phyloP scores from a whole-genome alignment of 1,284 basidiomycete genomes.

The Pholiota adiposa region DNA sequence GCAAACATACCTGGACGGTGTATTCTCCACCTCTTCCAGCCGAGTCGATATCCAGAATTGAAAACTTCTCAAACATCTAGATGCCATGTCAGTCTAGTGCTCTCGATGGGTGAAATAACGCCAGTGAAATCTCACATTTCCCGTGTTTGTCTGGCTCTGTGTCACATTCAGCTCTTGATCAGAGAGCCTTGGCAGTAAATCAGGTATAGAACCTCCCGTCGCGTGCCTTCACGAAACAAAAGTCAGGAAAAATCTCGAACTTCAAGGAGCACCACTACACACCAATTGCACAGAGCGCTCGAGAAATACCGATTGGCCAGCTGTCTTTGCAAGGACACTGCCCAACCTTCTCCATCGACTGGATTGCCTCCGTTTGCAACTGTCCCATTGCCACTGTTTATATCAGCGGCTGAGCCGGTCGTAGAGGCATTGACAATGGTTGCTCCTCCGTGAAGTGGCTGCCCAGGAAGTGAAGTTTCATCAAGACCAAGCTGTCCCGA shows the following conservation, averaged over 20 bases:
- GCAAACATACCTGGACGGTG: slow-evolving; percentile 61
- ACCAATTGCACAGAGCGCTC: slow-evolving; percentile 90
- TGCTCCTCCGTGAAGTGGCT: slow-evolving; percentile 53
- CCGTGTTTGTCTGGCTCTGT: slow-evolving; percentile 66
- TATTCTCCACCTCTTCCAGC: slow-evolving; percentile 89
- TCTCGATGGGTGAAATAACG: background rate
- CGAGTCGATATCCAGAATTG: slow-evolving; percentile 76
- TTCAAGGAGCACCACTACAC: slow-evolving; percentile 28
- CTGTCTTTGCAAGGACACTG: slow-evolving; percentile 64
- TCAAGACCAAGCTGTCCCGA: slow-evolving; percentile 73
- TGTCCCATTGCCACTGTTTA: slow-evolving; percentile 63
- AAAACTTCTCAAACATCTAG: slow-evolving; percentile 93
- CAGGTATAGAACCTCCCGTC: slow-evolving; percentile 82
- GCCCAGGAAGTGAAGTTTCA: slow-evolving; percentile 70
- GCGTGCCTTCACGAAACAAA: slow-evolving; percentile 51
- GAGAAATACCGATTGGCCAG: slow-evolving; percentile 83
- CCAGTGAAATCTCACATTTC: slow-evolving; percentile 54
- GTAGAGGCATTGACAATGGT: slow-evolving; percentile 49
- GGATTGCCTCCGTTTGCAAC: slow-evolving; percentile 78
- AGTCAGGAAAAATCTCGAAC: too few relatives aligned
- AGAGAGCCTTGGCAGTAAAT: slow-evolving; percentile 70
- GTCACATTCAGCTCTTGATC: slow-evolving; percentile 77
- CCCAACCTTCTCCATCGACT: slow-evolving; percentile 70
- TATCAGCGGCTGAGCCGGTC: slow-evolving; percentile 58
- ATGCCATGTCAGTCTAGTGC: background rate